These are phyloP conservation scores for Phoma sp. DNA, from an alignment of 2,329 filamentous ascomycete genomes.

Conservation along the genomic window DNA sequence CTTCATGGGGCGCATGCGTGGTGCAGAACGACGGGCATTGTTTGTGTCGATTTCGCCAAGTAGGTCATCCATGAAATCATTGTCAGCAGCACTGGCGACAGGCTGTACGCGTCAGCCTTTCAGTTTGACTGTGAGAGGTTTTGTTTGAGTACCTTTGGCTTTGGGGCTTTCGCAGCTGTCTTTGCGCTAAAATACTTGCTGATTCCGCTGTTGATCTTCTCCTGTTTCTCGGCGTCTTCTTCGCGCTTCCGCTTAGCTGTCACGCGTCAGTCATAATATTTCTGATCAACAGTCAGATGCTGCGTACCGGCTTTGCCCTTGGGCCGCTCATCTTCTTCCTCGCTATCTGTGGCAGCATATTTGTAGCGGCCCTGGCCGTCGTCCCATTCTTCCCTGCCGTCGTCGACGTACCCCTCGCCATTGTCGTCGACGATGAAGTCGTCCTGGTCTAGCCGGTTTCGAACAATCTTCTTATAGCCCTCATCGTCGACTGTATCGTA, in stretches of 20 bases:
- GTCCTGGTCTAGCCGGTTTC: slow-evolving; percentile 86
- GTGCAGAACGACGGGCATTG: slow-evolving; percentile 60
- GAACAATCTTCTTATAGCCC: slow-evolving; percentile 94
- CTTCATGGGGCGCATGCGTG: slow-evolving; percentile 69
- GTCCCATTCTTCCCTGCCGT: slow-evolving; percentile 75
- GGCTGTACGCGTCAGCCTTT: slow-evolving; percentile 58
- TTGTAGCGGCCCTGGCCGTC: slow-evolving; percentile 75
- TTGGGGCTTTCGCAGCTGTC: slow-evolving; percentile 66
- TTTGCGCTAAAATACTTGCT: slow-evolving; percentile 93
- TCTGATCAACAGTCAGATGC: background rate
- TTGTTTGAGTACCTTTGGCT: slow-evolving; percentile 72
- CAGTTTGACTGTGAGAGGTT: no score
- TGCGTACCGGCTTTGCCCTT: slow-evolving; percentile 64
- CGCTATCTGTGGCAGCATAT: slow-evolving; percentile 70
- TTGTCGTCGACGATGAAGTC: slow-evolving; percentile 99
- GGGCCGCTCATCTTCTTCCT: slow-evolving; percentile 74
- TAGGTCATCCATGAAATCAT: slow-evolving; percentile 83
- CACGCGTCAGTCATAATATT: slow-evolving; percentile 21
- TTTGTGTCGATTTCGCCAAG: slow-evolving; percentile 89
- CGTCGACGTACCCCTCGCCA: slow-evolving; percentile 94
- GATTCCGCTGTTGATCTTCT: slow-evolving; percentile 89
- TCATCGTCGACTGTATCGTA: slow-evolving; percentile 98
- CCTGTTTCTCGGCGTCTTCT: slow-evolving; percentile 82
- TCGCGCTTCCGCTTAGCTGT: slow-evolving; percentile 85
- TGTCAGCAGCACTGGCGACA: slow-evolving; percentile 82